phyloP scores from a whole-genome alignment of 805 yeast genomes.

The Aciculoconidium aculeatum region DNA sequence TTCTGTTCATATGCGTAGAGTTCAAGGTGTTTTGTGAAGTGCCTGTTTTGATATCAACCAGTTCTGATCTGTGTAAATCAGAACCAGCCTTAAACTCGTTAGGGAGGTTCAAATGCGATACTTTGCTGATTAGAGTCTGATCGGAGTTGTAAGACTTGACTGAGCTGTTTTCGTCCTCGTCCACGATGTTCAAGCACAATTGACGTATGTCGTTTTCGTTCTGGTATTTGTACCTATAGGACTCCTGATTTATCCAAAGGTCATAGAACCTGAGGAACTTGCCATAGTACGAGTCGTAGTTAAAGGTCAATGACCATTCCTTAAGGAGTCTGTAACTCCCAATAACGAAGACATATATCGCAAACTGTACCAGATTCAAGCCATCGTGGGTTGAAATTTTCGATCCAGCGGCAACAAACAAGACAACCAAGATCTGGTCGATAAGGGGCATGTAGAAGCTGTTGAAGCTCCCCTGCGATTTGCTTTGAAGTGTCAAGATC shows the following conservation, averaged over 20 bases:
- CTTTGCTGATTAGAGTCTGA: conserved; percentile 11
- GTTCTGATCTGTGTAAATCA: too few species aligned
- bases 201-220: conserved; percentile 9
- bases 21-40: background rate
- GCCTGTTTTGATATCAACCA: conserved; percentile 1
- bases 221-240: conserved; percentile 7
- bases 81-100: conserved; percentile 9
- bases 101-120: conserved; percentile 11
- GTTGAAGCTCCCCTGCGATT: conserved; percentile 5
- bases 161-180: conserved; percentile 8
- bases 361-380: conserved; percentile 6
- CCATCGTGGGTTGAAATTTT: background rate
- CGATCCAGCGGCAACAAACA: conserved; percentile 4
- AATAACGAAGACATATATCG: conserved; percentile 8
- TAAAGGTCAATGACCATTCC: too few species aligned
- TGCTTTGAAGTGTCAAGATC: conserved; percentile 9
- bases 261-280: conserved; percentile 14
- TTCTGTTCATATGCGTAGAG: background rate
- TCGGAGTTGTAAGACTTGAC: conserved; percentile 12
- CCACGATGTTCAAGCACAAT: conserved; percentile 7
- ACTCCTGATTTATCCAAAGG: conserved; percentile 13
- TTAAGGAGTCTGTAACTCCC: too few species aligned
- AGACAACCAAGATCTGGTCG: conserved; percentile 8
- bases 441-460: conserved; percentile 13
- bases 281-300: conserved; percentile 9